Evolutionary conservation across 495 filamentous ascomycete species (phyloP).

Genomic region (Xylaria bambusicola): DNA sequence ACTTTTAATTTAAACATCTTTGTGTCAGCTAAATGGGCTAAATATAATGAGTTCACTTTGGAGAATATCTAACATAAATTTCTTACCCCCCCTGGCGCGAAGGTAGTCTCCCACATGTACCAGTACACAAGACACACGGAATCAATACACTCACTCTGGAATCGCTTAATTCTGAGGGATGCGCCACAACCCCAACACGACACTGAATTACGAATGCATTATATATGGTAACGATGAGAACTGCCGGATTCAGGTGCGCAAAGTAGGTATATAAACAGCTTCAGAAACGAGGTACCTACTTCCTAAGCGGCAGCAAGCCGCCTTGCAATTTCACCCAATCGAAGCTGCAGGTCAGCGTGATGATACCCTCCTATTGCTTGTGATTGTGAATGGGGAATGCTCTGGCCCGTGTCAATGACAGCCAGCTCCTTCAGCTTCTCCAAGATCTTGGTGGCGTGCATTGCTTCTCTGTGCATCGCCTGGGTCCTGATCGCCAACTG

Average conservation of each 20-base stretch:
- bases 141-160: too few relatives aligned
- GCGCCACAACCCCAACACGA: too few relatives aligned
- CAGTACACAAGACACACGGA: too few relatives aligned
- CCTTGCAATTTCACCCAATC: not conserved
- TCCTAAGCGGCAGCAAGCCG: not conserved
- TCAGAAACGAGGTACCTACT: not conserved
- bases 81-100: too few relatives aligned
- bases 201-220: too few relatives aligned
- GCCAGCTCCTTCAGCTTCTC: constrained; percentile 12
- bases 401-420: not conserved
- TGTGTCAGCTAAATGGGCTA: too few relatives aligned
- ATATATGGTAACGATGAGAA: too few relatives aligned
- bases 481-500: not conserved
- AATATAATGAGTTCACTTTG: too few relatives aligned
- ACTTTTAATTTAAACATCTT: too few relatives aligned
- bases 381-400: not conserved
- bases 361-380: not conserved
- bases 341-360: not conserved
- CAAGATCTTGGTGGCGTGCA: not conserved
- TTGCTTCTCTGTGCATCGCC: not conserved
- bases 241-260: not conserved
- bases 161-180: too few relatives aligned
- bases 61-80: too few relatives aligned
- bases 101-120: too few relatives aligned
- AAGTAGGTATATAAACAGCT: not conserved